Conservation (phyloP, 1,284 basidiomycete genomes). For the Gomphus bonarii region DNA sequence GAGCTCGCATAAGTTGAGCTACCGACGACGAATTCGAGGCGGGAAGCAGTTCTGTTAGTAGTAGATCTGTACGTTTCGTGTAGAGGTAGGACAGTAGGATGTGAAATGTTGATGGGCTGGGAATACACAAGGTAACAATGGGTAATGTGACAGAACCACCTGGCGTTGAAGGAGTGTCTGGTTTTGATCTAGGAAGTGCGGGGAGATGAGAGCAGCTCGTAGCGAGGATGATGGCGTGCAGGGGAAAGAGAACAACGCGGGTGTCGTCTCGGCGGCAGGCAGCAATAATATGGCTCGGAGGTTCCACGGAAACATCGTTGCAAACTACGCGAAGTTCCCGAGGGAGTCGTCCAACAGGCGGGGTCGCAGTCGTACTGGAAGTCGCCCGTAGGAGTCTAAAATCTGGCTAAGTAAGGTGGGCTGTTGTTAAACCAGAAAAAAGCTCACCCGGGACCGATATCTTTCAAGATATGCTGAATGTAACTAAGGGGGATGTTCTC, state of each 20-base stretch:
- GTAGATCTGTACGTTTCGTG: conserved; percentile 13
- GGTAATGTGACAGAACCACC: conserved; percentile 14
- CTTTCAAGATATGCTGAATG: conserved; percentile 27
- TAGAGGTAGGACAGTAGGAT: conserved; percentile 17
- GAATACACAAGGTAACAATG: conserved; percentile 15
- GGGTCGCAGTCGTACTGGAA: conserved; percentile 29
- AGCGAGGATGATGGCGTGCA: conserved; percentile 13
- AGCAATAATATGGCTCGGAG: conserved; percentile 15
- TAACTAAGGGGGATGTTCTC: conserved; percentile 25
- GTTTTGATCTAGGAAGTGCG: conserved; percentile 8
- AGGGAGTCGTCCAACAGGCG: conserved; percentile 18
- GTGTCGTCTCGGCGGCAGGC: not conserved
- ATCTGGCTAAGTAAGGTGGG: not conserved
- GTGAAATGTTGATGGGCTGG: conserved; percentile 14
- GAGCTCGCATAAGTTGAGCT: not conserved
- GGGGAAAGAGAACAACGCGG: conserved; percentile 11
- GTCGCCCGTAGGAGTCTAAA: conserved; percentile 34
- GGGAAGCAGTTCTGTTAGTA: conserved; percentile 14
- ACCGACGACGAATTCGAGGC: not conserved
- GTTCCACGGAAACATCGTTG: not conserved
- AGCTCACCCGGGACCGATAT: conserved; percentile 27
- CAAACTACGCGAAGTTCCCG: not conserved
- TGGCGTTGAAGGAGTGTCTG: conserved; percentile 16
- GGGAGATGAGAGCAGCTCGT: conserved; percentile 12
- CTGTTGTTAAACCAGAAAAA: conserved; percentile 10